Conservation (phyloP, 768 basidiomycete genomes). For the Pulveroboletus sp. region DNA sequence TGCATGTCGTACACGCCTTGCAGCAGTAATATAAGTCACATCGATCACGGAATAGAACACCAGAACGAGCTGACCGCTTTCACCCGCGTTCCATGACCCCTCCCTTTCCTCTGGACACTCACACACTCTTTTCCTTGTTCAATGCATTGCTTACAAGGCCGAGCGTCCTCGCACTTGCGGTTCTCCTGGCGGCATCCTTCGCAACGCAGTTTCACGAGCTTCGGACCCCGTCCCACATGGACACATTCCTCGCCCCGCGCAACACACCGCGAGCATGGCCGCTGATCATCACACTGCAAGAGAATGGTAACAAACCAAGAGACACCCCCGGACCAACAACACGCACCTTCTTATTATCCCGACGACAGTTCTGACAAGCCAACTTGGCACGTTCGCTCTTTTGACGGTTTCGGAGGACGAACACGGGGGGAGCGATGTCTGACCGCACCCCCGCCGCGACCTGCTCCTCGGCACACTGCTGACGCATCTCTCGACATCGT, state of each 20-base stretch:
- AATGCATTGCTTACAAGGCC: conserved; percentile 52
- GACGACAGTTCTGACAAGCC: conserved; percentile 56
- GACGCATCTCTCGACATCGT: conserved; percentile 31
- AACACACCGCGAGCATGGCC: conserved; percentile 58
- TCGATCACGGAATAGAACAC: conserved; percentile 2
- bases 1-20: conserved; percentile 59
- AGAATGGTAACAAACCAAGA: not conserved
- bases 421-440: conserved; percentile 20
- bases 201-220: conserved; percentile 56
- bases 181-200: conserved; percentile 53
- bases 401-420: conserved; percentile 27
- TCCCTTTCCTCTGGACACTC: conserved; percentile 45
- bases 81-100: conserved; percentile 56
- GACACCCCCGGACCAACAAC: not conserved
- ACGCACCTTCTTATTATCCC: conserved; percentile 60
- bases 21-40: conserved; percentile 8
- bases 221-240: conserved; percentile 51
- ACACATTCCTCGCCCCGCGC: conserved; percentile 51
- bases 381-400: conserved; percentile 50
- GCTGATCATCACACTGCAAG: conserved; percentile 54
- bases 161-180: conserved; percentile 53
- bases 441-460: conserved; percentile 19
- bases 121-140: conserved; percentile 45
- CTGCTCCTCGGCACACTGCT: conserved; percentile 46
- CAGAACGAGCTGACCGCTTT: conserved; percentile 45